A percentile compares a stretch with the other conserved stretches of the same genome.
Evolutionary conservation across 352 stramenopile genomes (phyloP).

Genomic region (Pseudoperonospora humuli): DNA sequence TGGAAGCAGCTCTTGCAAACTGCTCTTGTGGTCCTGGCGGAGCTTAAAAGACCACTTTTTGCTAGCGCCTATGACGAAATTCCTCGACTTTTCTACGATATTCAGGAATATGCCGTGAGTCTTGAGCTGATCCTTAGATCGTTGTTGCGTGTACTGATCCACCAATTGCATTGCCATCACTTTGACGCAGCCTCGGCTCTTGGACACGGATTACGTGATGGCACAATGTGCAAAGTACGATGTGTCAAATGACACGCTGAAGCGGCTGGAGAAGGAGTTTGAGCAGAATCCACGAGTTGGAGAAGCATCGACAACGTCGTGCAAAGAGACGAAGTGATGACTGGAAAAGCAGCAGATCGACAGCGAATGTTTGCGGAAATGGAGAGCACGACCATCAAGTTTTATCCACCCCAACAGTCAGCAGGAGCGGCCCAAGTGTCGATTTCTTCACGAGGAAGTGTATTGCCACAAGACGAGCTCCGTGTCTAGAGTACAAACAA

Average conservation of each 20-base stretch:
- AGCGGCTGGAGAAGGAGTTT: conserved; percentile 26
- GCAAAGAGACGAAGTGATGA: neutral
- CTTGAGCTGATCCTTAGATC: neutral
- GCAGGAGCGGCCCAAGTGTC: neutral
- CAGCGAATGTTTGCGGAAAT: conserved; percentile 6
- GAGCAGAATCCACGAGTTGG: conserved; percentile 9
- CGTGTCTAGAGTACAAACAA: conserved; percentile 7
- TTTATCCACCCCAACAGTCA: conserved; percentile 1
- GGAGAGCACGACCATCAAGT: conserved; percentile 6
- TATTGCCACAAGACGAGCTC: conserved; percentile 16
- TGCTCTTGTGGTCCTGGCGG: conserved; percentile 45
- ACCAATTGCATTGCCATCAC: neutral
- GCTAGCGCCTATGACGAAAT: conserved; percentile 63
- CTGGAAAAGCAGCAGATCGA: neutral
- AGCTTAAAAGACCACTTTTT: conserved; percentile 43
- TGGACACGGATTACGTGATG: conserved; percentile 18
- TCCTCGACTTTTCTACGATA: conserved; percentile 66
- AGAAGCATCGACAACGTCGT: conserved; percentile 1
- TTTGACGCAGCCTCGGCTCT: conserved; percentile 25
- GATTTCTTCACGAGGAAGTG: neutral
- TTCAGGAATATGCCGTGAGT: conserved; percentile 53
- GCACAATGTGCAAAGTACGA: conserved; percentile 27
- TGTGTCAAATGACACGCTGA: conserved; percentile 27
- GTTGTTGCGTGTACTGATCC: neutral
- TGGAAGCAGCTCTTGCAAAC: conserved; percentile 72